Conservation (phyloP, 306 rosid species). For the Gastrolobium villosum region DNA sequence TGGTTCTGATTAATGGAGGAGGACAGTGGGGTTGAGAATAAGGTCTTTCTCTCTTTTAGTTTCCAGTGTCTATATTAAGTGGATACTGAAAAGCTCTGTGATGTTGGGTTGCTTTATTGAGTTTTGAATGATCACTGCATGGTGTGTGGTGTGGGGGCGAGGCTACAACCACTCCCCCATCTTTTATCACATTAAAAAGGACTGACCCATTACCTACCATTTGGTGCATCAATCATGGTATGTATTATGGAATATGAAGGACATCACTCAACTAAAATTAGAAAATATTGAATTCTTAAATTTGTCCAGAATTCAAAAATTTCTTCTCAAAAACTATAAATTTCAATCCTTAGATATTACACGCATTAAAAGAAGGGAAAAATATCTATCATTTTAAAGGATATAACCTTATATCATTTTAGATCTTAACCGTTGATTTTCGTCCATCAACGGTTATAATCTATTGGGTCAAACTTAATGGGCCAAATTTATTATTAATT, state of each 20-base stretch:
- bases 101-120: conserved; percentile 58
- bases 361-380: too few species aligned
- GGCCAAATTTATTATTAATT: too few species aligned
- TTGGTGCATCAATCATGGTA: conserved; percentile 69
- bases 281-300: too few species aligned
- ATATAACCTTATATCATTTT: too few species aligned
- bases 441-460: too few species aligned
- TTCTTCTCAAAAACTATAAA: too few species aligned
- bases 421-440: too few species aligned
- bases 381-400: too few species aligned
- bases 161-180: conserved; percentile 44
- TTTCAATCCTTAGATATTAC: too few species aligned
- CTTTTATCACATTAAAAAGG: conserved; percentile 49
- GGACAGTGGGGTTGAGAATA: conserved; percentile 51
- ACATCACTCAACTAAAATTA: too few species aligned
- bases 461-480: too few species aligned
- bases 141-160: conserved; percentile 59
- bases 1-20: conserved; percentile 50
- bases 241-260: conserved; percentile 35
- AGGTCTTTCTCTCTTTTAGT: conserved; percentile 49
- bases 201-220: conserved; percentile 78
- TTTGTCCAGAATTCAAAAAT: too few species aligned
- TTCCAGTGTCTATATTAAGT: conserved; percentile 57
- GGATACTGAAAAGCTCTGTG: conserved; percentile 54
- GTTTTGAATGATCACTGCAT: conserved; percentile 55